phyloP scores from a whole-genome alignment of 768 basidiomycete genomes.

The Neoboletus subvelutipes region DNA sequence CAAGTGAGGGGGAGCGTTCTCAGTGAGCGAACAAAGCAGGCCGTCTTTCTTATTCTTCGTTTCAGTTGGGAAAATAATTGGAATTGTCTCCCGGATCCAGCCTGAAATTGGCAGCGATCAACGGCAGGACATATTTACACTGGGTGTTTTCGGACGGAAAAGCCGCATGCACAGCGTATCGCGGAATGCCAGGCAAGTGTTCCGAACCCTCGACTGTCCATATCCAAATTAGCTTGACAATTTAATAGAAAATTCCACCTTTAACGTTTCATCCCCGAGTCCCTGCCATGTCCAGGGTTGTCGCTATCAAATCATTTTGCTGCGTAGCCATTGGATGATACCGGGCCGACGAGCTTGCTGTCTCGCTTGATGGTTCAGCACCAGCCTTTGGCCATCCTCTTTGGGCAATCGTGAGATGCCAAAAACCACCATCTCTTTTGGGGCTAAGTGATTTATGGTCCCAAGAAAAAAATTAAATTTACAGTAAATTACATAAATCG shows the following conservation, averaged over 20 bases:
- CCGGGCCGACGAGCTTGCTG: background rate
- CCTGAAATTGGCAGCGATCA: background rate
- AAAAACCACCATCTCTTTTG: background rate
- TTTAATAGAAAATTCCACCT: background rate
- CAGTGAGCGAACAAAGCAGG: background rate
- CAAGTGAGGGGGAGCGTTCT: background rate
- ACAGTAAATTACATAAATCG: too few species aligned
- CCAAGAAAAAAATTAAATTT: too few species aligned
- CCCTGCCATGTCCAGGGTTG: background rate
- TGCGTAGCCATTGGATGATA: background rate
- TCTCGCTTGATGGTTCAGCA: background rate
- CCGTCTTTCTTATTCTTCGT: constrained; percentile 14
- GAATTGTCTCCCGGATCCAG: constrained; percentile 13
- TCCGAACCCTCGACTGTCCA: background rate
- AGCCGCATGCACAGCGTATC: background rate
- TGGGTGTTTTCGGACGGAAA: background rate
- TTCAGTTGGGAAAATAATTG: constrained; percentile 10
- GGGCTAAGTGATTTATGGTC: too few species aligned
- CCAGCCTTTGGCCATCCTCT: background rate
- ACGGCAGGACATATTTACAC: background rate
- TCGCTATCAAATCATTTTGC: background rate
- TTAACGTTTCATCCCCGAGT: background rate
- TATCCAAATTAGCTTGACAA: background rate
- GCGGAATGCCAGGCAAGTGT: background rate
- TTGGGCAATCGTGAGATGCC: background rate